These are phyloP conservation scores for Hemisphaericaspora xylofermentans DNA, from an alignment of 1,139 yeast species.

Conservation along the genomic window DNA sequence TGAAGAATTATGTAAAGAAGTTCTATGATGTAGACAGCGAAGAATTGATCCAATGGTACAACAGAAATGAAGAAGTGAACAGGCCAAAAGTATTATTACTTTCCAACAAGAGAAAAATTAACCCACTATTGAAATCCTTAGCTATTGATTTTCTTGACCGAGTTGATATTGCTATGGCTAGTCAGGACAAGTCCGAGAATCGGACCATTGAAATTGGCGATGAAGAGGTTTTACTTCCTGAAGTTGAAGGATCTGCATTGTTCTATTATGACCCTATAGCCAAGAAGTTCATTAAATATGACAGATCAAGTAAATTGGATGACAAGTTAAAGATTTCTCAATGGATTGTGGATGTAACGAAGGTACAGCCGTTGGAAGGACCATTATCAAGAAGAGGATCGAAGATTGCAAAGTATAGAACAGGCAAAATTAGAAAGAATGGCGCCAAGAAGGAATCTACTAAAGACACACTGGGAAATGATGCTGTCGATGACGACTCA, in stretches of 20 bases:
- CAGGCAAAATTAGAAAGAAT: slow-evolving; percentile 26
- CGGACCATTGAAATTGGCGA: slow-evolving; percentile 20
- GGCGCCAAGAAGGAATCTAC: slow-evolving; percentile 9
- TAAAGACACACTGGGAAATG: slow-evolving; percentile 1
- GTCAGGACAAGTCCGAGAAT: slow-evolving; percentile 19
- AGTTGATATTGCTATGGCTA: slow-evolving; percentile 31
- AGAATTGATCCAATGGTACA: slow-evolving; percentile 30
- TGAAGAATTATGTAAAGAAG: slow-evolving; percentile 71
- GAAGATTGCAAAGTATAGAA: slow-evolving; percentile 32
- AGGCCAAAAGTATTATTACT: slow-evolving; percentile 41
- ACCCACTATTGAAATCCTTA: slow-evolving; percentile 67
- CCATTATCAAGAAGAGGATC: slow-evolving; percentile 36
- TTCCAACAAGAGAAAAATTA: slow-evolving; percentile 45
- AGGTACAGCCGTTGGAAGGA: slow-evolving; percentile 37
- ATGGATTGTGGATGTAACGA: slow-evolving; percentile 35
- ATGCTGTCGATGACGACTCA: background rate
- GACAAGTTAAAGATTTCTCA: slow-evolving; percentile 33
- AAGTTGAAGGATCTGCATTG: slow-evolving; percentile 26
- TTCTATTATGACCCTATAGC: slow-evolving; percentile 26
- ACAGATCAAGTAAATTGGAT: slow-evolving; percentile 24
- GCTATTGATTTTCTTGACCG: slow-evolving; percentile 67
- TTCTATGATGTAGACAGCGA: slow-evolving; percentile 29
- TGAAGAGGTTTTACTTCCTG: slow-evolving; percentile 22
- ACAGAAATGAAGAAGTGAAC: slow-evolving; percentile 12
- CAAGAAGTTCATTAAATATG: slow-evolving; percentile 23